Base-by-base conservation (phyloP, 2,329 filamentous ascomycete species). In the Xylaria sp. region DNA sequence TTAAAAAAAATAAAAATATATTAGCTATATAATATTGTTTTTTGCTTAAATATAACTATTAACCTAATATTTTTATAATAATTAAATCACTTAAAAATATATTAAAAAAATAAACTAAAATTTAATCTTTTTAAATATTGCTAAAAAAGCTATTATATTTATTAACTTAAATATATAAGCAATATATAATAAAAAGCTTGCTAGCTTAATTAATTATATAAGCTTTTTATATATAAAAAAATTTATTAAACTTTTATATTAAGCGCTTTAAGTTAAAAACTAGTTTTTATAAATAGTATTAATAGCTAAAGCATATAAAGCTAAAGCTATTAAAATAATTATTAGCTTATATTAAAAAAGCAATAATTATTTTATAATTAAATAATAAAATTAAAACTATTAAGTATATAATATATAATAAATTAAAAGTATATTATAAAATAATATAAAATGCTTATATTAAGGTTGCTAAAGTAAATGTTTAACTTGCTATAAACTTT, bases 241-340 rank as follows among this genome's bases (percentile, higher is more conserved):
- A 48, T 3, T 48, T 48, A 23, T 48, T 48, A 48, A 48, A 48
- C 9, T 48, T 48, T 3, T 48, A 48, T 48, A 48, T 21, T 21
- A 23, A 23, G 44, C n/a, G n/a, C 16, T 48, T 48, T 21, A 48
- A 48, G 9, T 48, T 48, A 48, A 48, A 23, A 18, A 16, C 44
- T 21, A 48, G 44, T 21, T 48, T 48, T 13, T 42, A 13, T 25
- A 29, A 44, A 32, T 54, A 54, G 4, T 54, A 54, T 54, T 54
- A 48, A 48, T 3, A 21, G 10, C 18, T 48, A 21, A 48, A 48
- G n/a, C 9, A 48, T 48, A 48, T 48, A 48, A 23, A 23, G n/a
- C 44, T 21, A 21, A 48, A 48, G 44, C 18, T 23, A 18, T 48
- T 48, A 48, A 48, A 48, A 48, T 18, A 48, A 23, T 48, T 48